phyloP scores from a whole-genome alignment of 352 stramenopile genomes.

The Phytophthora capsici region DNA sequence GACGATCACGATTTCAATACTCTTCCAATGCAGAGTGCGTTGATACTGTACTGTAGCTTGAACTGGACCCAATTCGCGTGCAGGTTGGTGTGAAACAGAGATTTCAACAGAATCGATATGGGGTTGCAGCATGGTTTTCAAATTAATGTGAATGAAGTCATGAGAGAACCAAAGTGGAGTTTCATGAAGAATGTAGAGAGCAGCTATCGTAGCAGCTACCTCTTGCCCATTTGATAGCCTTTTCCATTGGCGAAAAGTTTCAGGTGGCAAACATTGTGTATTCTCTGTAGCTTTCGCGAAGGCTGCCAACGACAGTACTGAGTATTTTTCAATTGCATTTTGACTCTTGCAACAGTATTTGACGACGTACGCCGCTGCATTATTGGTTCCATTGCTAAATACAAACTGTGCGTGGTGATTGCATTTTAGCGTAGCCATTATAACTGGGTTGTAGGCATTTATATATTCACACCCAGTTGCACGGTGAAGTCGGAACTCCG shows the following conservation, averaged over 20 bases:
- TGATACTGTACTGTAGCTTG: background rate
- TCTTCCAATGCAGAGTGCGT: background rate
- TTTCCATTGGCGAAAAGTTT: constrained; percentile 11
- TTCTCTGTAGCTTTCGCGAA: constrained; percentile 18
- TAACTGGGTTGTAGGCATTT: constrained; percentile 28
- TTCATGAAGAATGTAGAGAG: constrained; percentile 21
- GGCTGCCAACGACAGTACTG: constrained; percentile 13
- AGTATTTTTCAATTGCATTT: constrained; percentile 32
- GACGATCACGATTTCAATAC: too few species aligned
- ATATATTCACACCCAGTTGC: constrained; percentile 34
- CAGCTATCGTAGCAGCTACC: constrained; percentile 21
- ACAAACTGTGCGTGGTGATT: constrained; percentile 40
- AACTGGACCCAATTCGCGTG: too few species aligned
- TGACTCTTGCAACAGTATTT: constrained; percentile 42
- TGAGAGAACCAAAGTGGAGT: constrained; percentile 31
- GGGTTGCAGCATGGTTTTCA: background rate
- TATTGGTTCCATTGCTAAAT: constrained; percentile 3
- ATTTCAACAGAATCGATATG: background rate
- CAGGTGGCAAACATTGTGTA: background rate
- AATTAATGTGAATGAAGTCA: background rate
- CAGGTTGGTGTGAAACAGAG: constrained; percentile 1
- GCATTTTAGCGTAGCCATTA: constrained; percentile 25
- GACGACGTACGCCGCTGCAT: constrained; percentile 30
- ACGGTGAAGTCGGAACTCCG: constrained; percentile 5
- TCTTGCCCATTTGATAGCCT: constrained; percentile 23